Base-by-base conservation (phyloP, 2,329 filamentous ascomycete genomes). In the Botryosphaeria dothidea region DNA sequence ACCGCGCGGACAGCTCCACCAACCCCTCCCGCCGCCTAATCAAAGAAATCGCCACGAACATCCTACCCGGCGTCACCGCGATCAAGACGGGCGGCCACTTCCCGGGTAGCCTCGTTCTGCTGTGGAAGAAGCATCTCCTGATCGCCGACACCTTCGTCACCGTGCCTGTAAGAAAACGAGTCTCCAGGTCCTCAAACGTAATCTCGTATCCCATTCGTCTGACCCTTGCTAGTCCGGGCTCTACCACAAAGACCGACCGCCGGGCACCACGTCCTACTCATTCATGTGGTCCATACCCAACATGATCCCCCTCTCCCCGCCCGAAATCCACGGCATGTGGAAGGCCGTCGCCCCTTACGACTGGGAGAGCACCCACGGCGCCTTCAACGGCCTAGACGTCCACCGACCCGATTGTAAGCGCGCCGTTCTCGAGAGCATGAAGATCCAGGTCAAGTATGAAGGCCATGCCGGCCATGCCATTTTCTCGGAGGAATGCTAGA, bases 231-330 rank as follows among this genome's bases (percentile, higher is more conserved):
- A 76, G 71, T 75, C 72, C 2, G 77, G 70, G 1, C 66, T 77
- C 34, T 77, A 76, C 57, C 57, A 66, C 38, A 60, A 57, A 4
- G 56, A 64, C 34, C 60, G 67, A 6, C 54, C 34, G 4, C 54
- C 54, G 1, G 63, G 63, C 9, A 65, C 63, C 4, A 79, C 77
- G 0, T 81, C 78, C 11, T 93, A 86, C 72, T 80, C 86, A 0
- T 93, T 93, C 77, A 89, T 92, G 84, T 93, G 90, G 89, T 90
- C 88, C 61, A 88, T 90, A 68, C 89, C 89, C 1, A 92, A 92
- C 73, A 81, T 81, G 85, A 92, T 94, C 19, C 91, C 91, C 0
- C 81, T 95, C 29, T 78, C 84, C 1, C 86, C 89, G 0, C 79
- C 83, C 0, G 87, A 88, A 69, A 83, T 94, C 51, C 77, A 82